Evolutionary conservation across 2,329 filamentous ascomycete genomes (phyloP).

Genomic region (Fusarium verticillioides): DNA sequence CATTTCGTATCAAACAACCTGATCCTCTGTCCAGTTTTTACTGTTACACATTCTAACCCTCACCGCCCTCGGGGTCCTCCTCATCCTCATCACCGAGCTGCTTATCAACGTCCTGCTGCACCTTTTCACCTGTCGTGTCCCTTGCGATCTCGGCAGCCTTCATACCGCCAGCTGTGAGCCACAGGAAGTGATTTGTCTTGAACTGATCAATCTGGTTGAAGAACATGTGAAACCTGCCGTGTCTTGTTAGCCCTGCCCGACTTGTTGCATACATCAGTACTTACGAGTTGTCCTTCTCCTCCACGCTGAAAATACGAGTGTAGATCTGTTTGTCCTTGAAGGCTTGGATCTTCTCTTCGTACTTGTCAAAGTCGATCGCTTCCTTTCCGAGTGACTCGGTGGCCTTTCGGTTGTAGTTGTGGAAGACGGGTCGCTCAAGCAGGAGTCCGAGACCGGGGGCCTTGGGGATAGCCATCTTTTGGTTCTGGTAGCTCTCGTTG

Average conservation of each 20-base stretch:
- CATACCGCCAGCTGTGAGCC: conserved; percentile 76
- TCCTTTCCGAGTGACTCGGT: conserved; percentile 71
- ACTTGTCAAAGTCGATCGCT: conserved; percentile 81
- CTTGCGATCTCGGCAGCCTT: conserved; percentile 62
- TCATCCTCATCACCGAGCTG: conserved; percentile 64
- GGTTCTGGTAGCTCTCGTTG: conserved; percentile 75
- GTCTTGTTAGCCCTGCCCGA: conserved; percentile 21
- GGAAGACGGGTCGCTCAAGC: conserved; percentile 91
- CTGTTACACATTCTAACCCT: conserved; percentile 49
- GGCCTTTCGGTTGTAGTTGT: conserved; percentile 83
- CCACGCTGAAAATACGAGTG: conserved; percentile 87
- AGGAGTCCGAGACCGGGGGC: conserved; percentile 89
- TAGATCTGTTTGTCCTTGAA: conserved; percentile 97
- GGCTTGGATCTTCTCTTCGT: conserved; percentile 79
- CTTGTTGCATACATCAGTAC: conserved; percentile 50
- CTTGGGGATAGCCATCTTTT: conserved; percentile 89
- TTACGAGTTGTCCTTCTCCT: conserved; percentile 88
- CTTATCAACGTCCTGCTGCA: conserved; percentile 57
- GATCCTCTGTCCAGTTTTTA: conserved; percentile 12
- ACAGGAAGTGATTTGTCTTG: conserved; percentile 77
- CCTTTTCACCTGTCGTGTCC: conserved; percentile 48
- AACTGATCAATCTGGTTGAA: conserved; percentile 84
- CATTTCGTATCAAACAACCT: not conserved
- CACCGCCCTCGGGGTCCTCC: conserved; percentile 60
- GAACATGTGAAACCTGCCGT: conserved; percentile 75